Evolutionary conservation across 805 yeast species (phyloP).

Genomic region (Saccharomycopsis microspora): DNA sequence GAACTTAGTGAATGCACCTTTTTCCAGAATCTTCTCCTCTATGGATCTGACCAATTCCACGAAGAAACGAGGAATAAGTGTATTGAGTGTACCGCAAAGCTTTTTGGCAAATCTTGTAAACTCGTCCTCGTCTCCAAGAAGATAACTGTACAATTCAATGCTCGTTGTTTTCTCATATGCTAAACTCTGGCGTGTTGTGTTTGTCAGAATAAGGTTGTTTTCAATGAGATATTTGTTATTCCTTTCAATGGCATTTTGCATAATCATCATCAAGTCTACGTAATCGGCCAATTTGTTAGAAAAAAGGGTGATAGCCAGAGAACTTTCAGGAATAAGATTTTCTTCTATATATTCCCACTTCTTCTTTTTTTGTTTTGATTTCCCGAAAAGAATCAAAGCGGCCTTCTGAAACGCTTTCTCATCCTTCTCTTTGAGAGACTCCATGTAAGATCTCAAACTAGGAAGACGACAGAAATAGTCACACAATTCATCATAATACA

Average conservation of each 20-base stretch:
- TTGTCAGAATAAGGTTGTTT: neutral
- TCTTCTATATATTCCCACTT: no score
- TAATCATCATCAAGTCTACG: slow-evolving; percentile 1
- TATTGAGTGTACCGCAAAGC: neutral
- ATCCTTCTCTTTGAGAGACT: no score
- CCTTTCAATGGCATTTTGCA: slow-evolving; percentile 1
- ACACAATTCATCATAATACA: no score
- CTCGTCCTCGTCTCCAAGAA: neutral
- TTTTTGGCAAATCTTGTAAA: neutral
- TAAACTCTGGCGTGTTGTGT: neutral
- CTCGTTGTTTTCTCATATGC: neutral
- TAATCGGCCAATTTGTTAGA: slow-evolving; percentile 1
- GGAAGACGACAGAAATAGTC: no score
- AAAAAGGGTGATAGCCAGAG: no score
- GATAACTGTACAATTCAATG: neutral
- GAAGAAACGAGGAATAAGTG: slow-evolving; percentile 6
- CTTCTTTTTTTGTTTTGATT: no score
- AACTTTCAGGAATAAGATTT: no score
- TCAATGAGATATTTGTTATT: slow-evolving; percentile 1
- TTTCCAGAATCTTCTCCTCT: neutral
- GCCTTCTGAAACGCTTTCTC: no score
- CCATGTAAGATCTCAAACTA: no score
- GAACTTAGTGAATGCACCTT: neutral
- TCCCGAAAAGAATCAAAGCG: no score
- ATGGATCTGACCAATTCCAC: neutral